Conservation (phyloP, 176 grass and related monocot genomes). For the Carex cristatella region DNA sequence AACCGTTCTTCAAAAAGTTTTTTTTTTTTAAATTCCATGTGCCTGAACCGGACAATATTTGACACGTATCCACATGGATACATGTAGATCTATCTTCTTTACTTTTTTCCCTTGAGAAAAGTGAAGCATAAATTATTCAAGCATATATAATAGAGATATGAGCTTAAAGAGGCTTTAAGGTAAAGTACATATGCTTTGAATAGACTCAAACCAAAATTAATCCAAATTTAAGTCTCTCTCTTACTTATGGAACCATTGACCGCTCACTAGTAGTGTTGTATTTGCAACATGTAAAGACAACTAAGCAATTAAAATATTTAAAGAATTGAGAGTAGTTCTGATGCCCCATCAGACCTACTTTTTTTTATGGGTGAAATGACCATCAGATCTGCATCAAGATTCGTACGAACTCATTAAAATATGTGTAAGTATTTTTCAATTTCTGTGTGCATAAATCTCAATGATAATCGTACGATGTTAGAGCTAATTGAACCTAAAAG, state of each 20-base stretch:
- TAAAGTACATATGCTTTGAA: background rate
- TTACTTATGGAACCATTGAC: background rate
- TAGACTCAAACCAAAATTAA: background rate
- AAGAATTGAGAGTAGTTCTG: too few relatives aligned
- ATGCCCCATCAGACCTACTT: too few relatives aligned
- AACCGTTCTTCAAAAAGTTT: background rate
- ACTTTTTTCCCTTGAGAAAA: background rate
- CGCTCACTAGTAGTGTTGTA: too few relatives aligned
- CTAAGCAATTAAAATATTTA: background rate
- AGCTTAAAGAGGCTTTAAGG: background rate
- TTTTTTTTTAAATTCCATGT: background rate
- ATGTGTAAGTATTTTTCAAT: too few relatives aligned
- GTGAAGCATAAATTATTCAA: background rate
- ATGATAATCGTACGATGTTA: too few relatives aligned
- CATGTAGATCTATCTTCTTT: background rate
- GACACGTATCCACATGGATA: background rate
- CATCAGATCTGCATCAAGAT: too few relatives aligned
- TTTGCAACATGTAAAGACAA: background rate
- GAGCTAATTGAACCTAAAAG: too few relatives aligned
- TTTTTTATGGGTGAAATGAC: too few relatives aligned
- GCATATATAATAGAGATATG: background rate
- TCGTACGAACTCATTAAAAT: too few relatives aligned
- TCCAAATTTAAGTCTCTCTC: background rate
- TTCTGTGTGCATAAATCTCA: too few relatives aligned
- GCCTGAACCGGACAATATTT: slow-evolving; percentile 1